A percentile compares a stretch with the other conserved stretches of the same genome.
These are phyloP conservation scores for Ogataea minuta DNA, from an alignment of 805 yeast genomes.

Conservation along the genomic window DNA sequence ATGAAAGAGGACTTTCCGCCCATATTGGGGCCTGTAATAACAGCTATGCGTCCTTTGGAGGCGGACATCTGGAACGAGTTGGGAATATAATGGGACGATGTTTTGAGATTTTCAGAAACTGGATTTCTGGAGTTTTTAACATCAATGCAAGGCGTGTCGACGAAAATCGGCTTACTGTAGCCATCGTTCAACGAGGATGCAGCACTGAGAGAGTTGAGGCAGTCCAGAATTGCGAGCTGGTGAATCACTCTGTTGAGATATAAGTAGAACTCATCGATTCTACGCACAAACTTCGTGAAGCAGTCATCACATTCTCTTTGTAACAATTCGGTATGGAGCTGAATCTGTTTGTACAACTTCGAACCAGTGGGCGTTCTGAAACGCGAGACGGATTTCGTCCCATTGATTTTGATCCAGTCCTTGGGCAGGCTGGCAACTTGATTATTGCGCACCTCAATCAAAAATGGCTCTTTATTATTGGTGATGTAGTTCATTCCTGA, in stretches of 20 bases:
- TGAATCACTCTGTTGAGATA: conserved; percentile 42
- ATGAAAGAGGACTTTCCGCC: conserved; percentile 84
- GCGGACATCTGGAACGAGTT: conserved; percentile 56
- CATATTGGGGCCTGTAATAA: conserved; percentile 86
- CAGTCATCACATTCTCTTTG: conserved; percentile 45
- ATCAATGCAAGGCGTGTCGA: conserved; percentile 45
- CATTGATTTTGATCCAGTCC: conserved; percentile 75
- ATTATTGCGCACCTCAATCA: conserved; percentile 71
- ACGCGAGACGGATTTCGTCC: conserved; percentile 65
- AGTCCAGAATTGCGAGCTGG: conserved; percentile 58
- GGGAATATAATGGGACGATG: conserved; percentile 49
- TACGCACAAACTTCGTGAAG: conserved; percentile 40
- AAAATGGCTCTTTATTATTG: conserved; percentile 63
- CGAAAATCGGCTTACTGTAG: conserved; percentile 51
- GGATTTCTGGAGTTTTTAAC: conserved; percentile 52
- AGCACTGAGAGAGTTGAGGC: conserved; percentile 62
- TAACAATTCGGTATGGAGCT: conserved; percentile 59
- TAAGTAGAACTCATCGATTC: conserved; percentile 39
- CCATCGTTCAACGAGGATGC: conserved; percentile 47
- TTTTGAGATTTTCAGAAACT: conserved; percentile 25
- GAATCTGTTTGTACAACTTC: conserved; percentile 50
- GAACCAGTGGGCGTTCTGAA: conserved; percentile 63
- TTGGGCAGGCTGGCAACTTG: conserved; percentile 59
- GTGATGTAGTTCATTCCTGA: conserved; percentile 57
- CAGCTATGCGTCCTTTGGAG: conserved; percentile 48